phyloP scores from a whole-genome alignment of 345 rosid species.

The Eucalyptus paniculata region DNA sequence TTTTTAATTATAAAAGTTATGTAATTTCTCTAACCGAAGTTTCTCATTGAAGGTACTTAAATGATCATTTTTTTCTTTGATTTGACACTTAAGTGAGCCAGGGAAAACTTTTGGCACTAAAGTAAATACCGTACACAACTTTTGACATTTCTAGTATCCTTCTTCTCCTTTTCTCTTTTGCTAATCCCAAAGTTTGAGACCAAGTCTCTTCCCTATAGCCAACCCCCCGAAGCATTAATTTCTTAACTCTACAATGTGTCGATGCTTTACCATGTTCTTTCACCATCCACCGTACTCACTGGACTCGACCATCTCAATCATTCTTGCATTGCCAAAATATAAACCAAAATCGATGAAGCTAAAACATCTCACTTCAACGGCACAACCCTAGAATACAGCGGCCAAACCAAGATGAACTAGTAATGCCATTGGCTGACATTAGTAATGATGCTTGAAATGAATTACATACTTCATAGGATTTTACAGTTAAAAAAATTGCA shows the following conservation, averaged over 20 bases:
- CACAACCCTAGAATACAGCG: neutral
- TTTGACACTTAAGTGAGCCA: too few relatives aligned
- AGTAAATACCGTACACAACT: too few relatives aligned
- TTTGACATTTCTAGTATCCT: too few relatives aligned
- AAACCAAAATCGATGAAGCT: neutral
- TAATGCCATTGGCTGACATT: neutral
- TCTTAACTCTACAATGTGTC: neutral
- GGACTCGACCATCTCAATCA: neutral
- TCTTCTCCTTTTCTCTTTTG: neutral
- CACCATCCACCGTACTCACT: neutral
- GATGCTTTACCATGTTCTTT: neutral
- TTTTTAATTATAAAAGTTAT: too few relatives aligned
- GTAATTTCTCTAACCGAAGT: too few relatives aligned
- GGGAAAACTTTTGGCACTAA: too few relatives aligned
- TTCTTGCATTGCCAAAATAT: neutral
- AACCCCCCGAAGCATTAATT: neutral
- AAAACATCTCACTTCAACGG: neutral
- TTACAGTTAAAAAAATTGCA: neutral
- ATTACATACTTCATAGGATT: neutral
- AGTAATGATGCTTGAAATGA: neutral
- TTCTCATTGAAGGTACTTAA: too few relatives aligned
- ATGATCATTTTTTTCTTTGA: too few relatives aligned
- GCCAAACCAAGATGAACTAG: neutral
- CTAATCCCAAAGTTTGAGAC: neutral
- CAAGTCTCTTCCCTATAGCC: neutral